These are phyloP conservation scores for Alternaria alternata DNA, from an alignment of 2,329 filamentous ascomycete genomes.

Conservation along the genomic window DNA sequence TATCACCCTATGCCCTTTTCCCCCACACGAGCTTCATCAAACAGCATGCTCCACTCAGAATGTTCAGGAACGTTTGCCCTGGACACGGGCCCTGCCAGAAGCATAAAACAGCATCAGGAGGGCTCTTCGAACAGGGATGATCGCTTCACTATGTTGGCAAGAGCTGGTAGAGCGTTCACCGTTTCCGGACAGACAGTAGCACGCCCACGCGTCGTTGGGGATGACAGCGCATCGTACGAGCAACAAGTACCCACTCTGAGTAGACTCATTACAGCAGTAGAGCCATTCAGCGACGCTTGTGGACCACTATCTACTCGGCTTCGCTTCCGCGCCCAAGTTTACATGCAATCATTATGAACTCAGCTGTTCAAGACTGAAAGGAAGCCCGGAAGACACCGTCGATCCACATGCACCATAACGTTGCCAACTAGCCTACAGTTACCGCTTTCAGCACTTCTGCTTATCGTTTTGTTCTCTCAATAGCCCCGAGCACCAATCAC, in stretches of 20 bases:
- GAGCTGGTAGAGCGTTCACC: constrained; percentile 9
- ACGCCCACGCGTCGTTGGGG: constrained; percentile 8
- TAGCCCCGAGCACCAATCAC: constrained; percentile 9
- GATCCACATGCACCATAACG: constrained; percentile 6
- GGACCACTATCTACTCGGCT: constrained; percentile 1
- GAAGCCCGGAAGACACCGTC: constrained; percentile 1
- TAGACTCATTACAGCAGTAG: not conserved
- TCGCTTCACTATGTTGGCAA: constrained; percentile 8
- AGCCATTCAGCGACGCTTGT: not conserved
- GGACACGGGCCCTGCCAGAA: constrained; percentile 7
- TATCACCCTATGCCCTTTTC: not conserved
- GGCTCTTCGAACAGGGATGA: constrained; percentile 1
- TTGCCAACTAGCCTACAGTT: constrained; percentile 10
- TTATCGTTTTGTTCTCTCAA: constrained; percentile 9
- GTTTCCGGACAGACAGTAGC: constrained; percentile 13
- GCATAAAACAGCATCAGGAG: not conserved
- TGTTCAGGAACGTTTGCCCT: constrained; percentile 1
- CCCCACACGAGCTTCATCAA: constrained; percentile 2
- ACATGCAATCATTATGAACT: not conserved
- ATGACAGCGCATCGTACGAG: constrained; percentile 15
- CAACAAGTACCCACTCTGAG: constrained; percentile 2
- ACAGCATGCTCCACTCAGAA: constrained; percentile 1
- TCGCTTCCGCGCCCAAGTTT: constrained; percentile 3
- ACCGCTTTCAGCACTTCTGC: constrained; percentile 6
- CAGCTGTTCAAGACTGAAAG: constrained; percentile 8